Evolutionary conservation across 2,329 filamentous ascomycete species (phyloP).

Genomic region (Leptographium lundbergii): DNA sequence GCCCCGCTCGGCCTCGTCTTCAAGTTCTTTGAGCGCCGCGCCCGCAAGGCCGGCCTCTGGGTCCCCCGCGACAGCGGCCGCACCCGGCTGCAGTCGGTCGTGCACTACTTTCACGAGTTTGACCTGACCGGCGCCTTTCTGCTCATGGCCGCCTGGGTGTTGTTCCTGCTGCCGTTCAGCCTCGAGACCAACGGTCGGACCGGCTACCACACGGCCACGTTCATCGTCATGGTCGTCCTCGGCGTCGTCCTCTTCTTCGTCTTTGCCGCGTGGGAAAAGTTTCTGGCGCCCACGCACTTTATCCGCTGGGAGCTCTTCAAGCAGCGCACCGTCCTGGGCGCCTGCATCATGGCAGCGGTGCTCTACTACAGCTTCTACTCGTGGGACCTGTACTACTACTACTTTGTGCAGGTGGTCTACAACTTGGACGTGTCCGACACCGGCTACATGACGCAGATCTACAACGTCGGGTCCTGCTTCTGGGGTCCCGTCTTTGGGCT

Average conservation of each 20-base stretch:
- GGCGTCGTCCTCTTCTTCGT: constrained; percentile 22
- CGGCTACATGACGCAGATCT: constrained; percentile 14
- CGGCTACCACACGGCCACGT: constrained; percentile 27
- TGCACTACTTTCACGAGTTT: constrained; percentile 47
- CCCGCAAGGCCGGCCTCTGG: constrained; percentile 38
- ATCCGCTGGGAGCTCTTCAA: constrained; percentile 32
- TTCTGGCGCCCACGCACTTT: constrained; percentile 24
- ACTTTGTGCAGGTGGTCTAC: constrained; percentile 15
- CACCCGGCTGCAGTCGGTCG: constrained; percentile 30
- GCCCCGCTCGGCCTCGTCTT: constrained; percentile 44
- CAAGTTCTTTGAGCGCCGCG: constrained; percentile 47
- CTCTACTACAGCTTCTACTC: constrained; percentile 14
- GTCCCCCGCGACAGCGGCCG: constrained; percentile 27
- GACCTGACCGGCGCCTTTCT: constrained; percentile 51
- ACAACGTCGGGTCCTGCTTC: constrained; percentile 24
- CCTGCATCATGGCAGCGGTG: constrained; percentile 9
- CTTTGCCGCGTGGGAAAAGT: constrained; percentile 27
- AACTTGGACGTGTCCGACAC: constrained; percentile 11
- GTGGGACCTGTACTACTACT: constrained; percentile 16
- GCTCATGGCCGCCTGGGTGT: constrained; percentile 44
- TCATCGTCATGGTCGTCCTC: constrained; percentile 28
- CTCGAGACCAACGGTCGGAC: constrained; percentile 32
- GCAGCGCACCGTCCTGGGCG: constrained; percentile 30
- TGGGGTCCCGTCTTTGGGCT: constrained; percentile 31
- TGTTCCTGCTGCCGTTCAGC: constrained; percentile 59